Evolutionary conservation across 495 filamentous ascomycete genomes (phyloP).

Genomic region (Geoglossum glabrum): DNA sequence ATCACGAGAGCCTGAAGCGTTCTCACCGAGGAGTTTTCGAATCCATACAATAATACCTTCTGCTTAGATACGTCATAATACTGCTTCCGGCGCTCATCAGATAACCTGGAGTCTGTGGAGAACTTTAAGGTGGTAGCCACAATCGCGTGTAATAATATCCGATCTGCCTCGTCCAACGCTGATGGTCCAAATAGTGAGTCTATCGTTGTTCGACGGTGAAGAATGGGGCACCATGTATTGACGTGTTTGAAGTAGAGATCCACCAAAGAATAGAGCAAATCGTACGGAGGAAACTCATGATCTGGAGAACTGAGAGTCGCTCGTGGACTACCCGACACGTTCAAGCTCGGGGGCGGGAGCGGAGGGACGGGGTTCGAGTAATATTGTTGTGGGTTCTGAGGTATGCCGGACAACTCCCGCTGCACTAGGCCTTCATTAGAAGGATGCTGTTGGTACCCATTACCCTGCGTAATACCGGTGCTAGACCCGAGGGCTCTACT

Average conservation of each 20-base stretch:
- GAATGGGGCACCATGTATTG: conserved; percentile 78
- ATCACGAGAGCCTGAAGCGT: conserved; percentile 72
- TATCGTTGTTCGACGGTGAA: conserved; percentile 59
- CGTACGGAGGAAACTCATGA: conserved; percentile 66
- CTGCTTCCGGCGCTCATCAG: conserved; percentile 42
- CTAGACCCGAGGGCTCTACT: neutral
- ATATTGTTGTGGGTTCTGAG: neutral
- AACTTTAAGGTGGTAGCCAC: conserved; percentile 73
- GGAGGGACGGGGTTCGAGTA: neutral
- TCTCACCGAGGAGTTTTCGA: conserved; percentile 77
- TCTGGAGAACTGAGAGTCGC: conserved; percentile 25
- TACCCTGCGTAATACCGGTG: neutral
- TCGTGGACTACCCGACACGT: neutral
- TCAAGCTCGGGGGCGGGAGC: neutral
- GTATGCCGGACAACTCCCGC: neutral
- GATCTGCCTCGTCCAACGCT: conserved; percentile 55
- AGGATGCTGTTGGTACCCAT: neutral
- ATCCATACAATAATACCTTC: conserved; percentile 62
- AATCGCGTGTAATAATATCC: conserved; percentile 68
- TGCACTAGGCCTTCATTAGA: neutral
- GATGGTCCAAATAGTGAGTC: conserved; percentile 65
- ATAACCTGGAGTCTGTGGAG: conserved; percentile 52
- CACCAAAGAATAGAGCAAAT: conserved; percentile 58
- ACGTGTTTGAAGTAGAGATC: conserved; percentile 83
- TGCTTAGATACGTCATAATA: conserved; percentile 68